A percentile compares a stretch with the other conserved stretches of the same genome.
phyloP scores from a whole-genome alignment of 2,329 filamentous ascomycete genomes.

The Cadophora luteo-olivacea region DNA sequence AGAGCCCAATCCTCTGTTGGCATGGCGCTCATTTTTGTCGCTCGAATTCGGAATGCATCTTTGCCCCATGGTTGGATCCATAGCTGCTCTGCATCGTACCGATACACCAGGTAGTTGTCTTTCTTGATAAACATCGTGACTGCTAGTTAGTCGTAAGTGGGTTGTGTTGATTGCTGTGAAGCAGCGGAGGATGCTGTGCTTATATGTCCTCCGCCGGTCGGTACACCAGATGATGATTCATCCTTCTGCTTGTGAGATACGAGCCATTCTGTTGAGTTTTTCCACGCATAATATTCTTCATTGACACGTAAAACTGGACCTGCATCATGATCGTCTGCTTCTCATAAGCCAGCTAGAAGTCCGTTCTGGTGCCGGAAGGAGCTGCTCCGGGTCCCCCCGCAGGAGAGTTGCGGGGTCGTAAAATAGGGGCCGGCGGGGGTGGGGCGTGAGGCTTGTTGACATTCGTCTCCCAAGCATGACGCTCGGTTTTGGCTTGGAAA shows the following conservation, averaged over 20 bases:
- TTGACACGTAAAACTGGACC: conserved; percentile 23
- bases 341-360: conserved; percentile 8
- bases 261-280: not conserved
- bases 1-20: conserved; percentile 53
- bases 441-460: not conserved
- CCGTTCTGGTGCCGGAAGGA: not conserved
- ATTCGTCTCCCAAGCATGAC: not conserved
- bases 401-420: conserved; percentile 5
- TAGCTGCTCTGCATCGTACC: conserved; percentile 53
- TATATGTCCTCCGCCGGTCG: not conserved
- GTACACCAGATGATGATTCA: not conserved
- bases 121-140: conserved; percentile 38
- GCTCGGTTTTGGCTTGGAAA: not conserved
- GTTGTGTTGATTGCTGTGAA: not conserved
- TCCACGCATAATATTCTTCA: not conserved
- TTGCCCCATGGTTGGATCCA: conserved; percentile 57
- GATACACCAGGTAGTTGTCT: conserved; percentile 40
- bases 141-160: not conserved
- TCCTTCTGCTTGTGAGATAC: not conserved
- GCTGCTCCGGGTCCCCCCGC: not conserved
- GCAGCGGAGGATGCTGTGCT: not conserved
- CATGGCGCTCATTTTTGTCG: conserved; percentile 49
- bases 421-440: not conserved
- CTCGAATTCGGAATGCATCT: conserved; percentile 55
- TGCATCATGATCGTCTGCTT: conserved; percentile 1